phyloP scores from a whole-genome alignment of 2,329 filamentous ascomycete species.

The Aspergillus nomiae region DNA sequence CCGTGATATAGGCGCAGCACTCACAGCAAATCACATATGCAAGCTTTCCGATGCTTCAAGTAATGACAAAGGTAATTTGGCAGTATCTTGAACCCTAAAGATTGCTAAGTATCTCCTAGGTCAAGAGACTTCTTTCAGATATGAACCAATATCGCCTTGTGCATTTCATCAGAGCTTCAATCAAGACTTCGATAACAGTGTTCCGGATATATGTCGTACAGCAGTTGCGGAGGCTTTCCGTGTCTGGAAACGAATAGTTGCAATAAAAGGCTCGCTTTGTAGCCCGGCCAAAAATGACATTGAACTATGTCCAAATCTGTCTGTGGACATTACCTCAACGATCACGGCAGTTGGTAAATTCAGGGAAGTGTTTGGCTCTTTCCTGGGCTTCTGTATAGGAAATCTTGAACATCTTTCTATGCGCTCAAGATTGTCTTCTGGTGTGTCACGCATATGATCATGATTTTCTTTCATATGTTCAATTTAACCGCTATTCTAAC shows the following conservation, averaged over 20 bases:
- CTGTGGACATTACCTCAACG: neutral
- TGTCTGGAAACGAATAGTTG: slow-evolving; percentile 21
- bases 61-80: slow-evolving; percentile 7
- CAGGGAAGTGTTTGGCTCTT: slow-evolving; percentile 13
- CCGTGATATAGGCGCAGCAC: slow-evolving; percentile 26
- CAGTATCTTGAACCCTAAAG: neutral
- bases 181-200: slow-evolving; percentile 8
- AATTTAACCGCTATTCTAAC: neutral
- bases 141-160: neutral
- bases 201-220: slow-evolving; percentile 17
- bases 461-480: fast-evolving
- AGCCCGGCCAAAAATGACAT: neutral
- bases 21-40: slow-evolving; percentile 18
- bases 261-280: slow-evolving; percentile 8
- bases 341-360: slow-evolving; percentile 9
- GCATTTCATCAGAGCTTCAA: neutral
- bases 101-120: neutral
- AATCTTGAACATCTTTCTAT: slow-evolving; percentile 16
- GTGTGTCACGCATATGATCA: slow-evolving; percentile 1
- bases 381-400: slow-evolving; percentile 15
- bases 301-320: neutral
- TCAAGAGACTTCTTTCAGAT: neutral
- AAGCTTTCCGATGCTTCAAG: slow-evolving; percentile 12
- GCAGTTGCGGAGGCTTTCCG: slow-evolving; percentile 18
- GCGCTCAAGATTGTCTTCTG: slow-evolving; percentile 16